Evolutionary conservation across 2,329 filamentous ascomycete species (phyloP), one percentile per base, ranked within the genome.

Genomic region (Fusarium sp.): DNA sequence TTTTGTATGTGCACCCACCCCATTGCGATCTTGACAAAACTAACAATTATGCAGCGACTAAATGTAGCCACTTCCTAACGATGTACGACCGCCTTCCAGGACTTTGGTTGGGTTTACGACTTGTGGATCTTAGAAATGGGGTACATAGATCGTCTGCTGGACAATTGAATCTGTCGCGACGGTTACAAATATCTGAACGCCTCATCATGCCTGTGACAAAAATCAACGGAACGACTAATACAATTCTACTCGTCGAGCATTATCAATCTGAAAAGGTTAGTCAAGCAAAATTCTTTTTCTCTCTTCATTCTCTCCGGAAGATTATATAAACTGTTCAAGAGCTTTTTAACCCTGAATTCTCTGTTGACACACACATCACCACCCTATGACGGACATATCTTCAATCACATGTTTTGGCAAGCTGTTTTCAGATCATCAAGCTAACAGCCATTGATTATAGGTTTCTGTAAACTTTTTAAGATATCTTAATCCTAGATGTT

Each of bases 321-420:
- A 88, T 88, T 87, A 84, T 81, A 84, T 77, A 83, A 81, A 61
- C 16, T 69, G 61, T 79, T 83, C 84, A 87, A 85, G 87, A 89
- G 87, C 87, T 90, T 90, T 90, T 90, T 89, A 89, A 90, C 86
- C 86, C 87, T 89, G 87, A 87, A 73, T 81, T 78, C 81, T 77
- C 84, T 88, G 85, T 88, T 87, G 86, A 88, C 81, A 79, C 77
- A 82, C 78, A 84, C 82, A 86, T 85, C 82, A 88, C 79, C 79
- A 86, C 81, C 75, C 73, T 88, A 88, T 89, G 87, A 89, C 86
- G 83, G 81, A 77, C 57, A 61, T 54, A 61, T 41, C 44, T 42
- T 51, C 41, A 65, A 58, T 61, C 57, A 65, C 52, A 56, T 71
- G 42, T 72, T 61, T 72, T 63, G 71, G 72, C 51, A 65, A 61